Conservation (phyloP, 345 rosid species). For the Zanthoxylum bungeanum region DNA sequence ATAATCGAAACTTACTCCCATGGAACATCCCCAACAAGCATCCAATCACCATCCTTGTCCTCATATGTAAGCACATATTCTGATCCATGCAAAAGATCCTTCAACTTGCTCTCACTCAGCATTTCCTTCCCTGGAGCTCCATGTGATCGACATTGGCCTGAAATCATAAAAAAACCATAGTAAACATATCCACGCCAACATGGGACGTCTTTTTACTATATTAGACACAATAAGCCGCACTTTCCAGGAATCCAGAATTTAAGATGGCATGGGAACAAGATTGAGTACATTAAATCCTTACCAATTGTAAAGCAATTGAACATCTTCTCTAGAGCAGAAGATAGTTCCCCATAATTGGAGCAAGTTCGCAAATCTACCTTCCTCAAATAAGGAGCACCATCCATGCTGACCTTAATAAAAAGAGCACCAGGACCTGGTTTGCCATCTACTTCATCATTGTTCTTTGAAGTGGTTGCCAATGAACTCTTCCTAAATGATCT, state of each 20-base stretch:
- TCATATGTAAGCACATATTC: slow-evolving; percentile 86
- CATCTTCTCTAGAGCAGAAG: slow-evolving; percentile 92
- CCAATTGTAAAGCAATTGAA: slow-evolving; percentile 89
- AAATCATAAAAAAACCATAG: slow-evolving; percentile 18
- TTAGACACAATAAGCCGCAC: not conserved
- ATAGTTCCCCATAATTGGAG: slow-evolving; percentile 63
- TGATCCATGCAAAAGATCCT: slow-evolving; percentile 84
- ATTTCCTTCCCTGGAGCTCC: slow-evolving; percentile 59
- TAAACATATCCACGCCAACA: slow-evolving; percentile 5
- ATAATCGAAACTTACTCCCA: slow-evolving; percentile 69
- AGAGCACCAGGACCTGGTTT: slow-evolving; percentile 67
- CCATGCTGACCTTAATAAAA: slow-evolving; percentile 93
- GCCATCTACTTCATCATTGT: slow-evolving; percentile 85
- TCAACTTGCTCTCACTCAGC: slow-evolving; percentile 65
- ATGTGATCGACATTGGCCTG: slow-evolving; percentile 75
- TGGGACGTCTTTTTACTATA: not conserved
- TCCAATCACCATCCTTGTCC: slow-evolving; percentile 94
- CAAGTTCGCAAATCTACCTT: slow-evolving; percentile 80
- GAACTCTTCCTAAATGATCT: slow-evolving; percentile 78
- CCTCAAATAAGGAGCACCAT: slow-evolving; percentile 89
- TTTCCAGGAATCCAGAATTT: not conserved
- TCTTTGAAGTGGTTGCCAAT: slow-evolving; percentile 66
- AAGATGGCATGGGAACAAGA: not conserved
- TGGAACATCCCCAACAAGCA: slow-evolving; percentile 99
- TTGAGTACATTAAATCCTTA: slow-evolving; percentile 30